Evolutionary conservation across 2,329 filamentous ascomycete species (phyloP).

Genomic region (Cryphonectria radicalis): DNA sequence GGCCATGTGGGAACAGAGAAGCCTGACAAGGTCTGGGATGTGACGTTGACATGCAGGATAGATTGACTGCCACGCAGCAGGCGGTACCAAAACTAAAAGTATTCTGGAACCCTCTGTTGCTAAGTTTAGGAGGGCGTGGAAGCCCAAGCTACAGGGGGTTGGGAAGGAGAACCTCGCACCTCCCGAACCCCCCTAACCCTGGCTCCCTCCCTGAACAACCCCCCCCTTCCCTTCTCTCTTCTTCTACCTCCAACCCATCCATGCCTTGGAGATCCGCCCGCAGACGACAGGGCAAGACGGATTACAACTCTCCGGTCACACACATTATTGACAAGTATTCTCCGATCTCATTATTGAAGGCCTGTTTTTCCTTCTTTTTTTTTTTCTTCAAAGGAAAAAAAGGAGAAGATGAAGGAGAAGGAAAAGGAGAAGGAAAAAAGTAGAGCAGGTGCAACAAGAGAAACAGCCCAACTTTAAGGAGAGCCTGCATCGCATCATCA

Average conservation of each 20-base stretch:
- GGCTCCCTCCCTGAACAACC: too few species aligned
- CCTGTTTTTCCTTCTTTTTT: neutral
- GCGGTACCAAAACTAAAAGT: neutral
- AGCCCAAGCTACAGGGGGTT: neutral
- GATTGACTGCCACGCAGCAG: neutral
- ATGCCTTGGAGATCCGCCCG: constrained; percentile 2
- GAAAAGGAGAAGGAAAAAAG: neutral
- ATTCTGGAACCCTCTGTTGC: neutral
- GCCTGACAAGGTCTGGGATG: neutral
- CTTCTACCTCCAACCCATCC: neutral
- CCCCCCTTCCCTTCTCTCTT: too few species aligned
- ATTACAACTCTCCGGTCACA: neutral
- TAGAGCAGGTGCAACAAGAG: neutral
- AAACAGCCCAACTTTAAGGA: neutral
- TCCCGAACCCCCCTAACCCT: too few species aligned
- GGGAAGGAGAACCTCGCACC: too few species aligned
- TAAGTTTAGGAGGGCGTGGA: neutral
- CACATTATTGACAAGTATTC: neutral
- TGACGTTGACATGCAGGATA: neutral
- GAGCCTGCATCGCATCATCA: neutral
- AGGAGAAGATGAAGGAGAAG: neutral
- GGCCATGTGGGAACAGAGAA: neutral
- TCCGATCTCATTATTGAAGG: neutral
- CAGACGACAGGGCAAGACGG: constrained; percentile 8
- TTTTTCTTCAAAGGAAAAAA: neutral